These are phyloP conservation scores for Astrothelium macrocarpum DNA, from an alignment of 495 filamentous ascomycete species.

Conservation along the genomic window DNA sequence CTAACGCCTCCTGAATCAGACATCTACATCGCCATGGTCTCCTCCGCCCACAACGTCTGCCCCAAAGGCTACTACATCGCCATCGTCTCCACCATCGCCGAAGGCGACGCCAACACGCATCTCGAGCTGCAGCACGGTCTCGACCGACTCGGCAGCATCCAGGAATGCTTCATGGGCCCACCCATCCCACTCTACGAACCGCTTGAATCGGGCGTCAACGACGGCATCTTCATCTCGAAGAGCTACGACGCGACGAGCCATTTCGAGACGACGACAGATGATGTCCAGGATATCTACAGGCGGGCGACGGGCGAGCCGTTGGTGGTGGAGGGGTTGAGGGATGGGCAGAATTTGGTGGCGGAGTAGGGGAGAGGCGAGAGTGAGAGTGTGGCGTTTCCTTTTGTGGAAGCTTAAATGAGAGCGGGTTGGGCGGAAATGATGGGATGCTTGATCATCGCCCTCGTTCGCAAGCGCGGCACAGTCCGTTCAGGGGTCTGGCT, in stretches of 20 bases:
- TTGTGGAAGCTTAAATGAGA: conserved; percentile 30
- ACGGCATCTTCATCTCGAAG: conserved; percentile 95
- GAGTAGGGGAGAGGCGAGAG: conserved; percentile 28
- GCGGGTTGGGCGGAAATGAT: neutral
- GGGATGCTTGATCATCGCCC: too few relatives aligned
- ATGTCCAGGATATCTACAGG: conserved; percentile 88
- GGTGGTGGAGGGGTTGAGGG: conserved; percentile 43
- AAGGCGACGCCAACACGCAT: conserved; percentile 85
- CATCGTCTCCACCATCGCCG: conserved; percentile 94
- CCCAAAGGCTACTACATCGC: conserved; percentile 98
- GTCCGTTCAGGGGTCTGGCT: too few relatives aligned
- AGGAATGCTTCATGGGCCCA: conserved; percentile 93
- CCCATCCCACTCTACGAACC: conserved; percentile 93
- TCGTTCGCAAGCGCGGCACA: too few relatives aligned
- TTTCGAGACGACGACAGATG: conserved; percentile 92
- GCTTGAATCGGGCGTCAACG: conserved; percentile 69
- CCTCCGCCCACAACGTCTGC: conserved; percentile 93
- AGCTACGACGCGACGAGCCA: conserved; percentile 97
- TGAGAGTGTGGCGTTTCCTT: too few relatives aligned
- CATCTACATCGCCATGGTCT: conserved; percentile 96
- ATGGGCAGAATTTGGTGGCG: conserved; percentile 33
- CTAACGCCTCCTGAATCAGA: conserved; percentile 43
- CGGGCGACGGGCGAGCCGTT: conserved; percentile 83
- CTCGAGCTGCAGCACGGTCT: conserved; percentile 89
- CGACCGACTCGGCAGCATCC: conserved; percentile 83